Conservation (phyloP, 2,329 filamentous ascomycete species). For the Colletotrichum salicis region DNA sequence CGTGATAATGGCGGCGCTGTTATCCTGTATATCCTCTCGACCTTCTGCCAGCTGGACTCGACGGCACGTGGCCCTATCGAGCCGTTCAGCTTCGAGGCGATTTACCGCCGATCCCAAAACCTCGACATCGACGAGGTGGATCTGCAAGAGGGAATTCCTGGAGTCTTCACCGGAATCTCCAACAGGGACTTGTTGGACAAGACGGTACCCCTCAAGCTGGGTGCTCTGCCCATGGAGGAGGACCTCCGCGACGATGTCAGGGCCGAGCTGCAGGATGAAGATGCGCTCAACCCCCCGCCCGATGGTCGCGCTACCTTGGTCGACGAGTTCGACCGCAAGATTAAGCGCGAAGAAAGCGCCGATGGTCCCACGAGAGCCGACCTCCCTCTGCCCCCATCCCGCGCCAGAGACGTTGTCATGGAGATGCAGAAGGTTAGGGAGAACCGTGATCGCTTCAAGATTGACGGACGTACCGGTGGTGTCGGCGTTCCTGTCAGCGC, state of each 20-base stretch:
- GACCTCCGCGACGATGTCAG: conserved; percentile 87
- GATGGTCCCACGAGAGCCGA: conserved; percentile 83
- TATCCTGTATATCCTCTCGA: conserved; percentile 77
- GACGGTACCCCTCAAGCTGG: conserved; percentile 74
- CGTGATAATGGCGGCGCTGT: conserved; percentile 82
- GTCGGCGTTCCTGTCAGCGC: conserved; percentile 86
- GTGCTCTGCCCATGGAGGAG: conserved; percentile 83
- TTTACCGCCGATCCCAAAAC: conserved; percentile 67
- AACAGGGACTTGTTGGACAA: conserved; percentile 71
- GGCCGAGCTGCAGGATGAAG: conserved; percentile 86
- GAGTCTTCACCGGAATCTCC: conserved; percentile 69
- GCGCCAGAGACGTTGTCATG: conserved; percentile 89
- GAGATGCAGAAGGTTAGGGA: conserved; percentile 95
- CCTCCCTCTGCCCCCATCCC: conserved; percentile 86
- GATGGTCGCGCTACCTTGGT: conserved; percentile 79
- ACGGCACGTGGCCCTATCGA: conserved; percentile 72
- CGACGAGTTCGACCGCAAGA: conserved; percentile 87
- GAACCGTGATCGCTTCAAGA: conserved; percentile 89
- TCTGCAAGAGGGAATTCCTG: conserved; percentile 72
- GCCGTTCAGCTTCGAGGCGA: conserved; percentile 71
- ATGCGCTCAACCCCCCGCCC: conserved; percentile 77
- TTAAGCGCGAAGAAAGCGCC: conserved; percentile 88
- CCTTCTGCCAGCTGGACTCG: conserved; percentile 67
- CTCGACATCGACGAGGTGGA: conserved; percentile 72
- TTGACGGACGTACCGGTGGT: conserved; percentile 85